Conservation (phyloP, 2,329 filamentous ascomycete genomes). For the Sclerotiophoma versabilis region DNA sequence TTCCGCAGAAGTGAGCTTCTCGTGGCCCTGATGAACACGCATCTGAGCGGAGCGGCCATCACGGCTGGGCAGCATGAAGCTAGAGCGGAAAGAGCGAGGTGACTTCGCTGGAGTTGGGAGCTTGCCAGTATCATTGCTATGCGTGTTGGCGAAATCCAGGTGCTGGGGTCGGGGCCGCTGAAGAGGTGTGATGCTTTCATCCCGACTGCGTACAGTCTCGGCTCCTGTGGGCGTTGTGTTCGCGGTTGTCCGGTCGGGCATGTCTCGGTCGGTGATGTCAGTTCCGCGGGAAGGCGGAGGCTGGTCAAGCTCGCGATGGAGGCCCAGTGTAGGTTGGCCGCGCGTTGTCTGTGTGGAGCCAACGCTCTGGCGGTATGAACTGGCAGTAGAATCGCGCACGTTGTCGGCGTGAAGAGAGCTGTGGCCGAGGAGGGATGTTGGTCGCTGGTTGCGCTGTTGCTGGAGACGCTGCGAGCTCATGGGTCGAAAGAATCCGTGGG, state of each 20-base stretch:
- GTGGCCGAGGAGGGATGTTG: constrained; percentile 48
- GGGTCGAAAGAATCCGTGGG: constrained; percentile 90
- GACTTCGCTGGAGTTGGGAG: constrained; percentile 71
- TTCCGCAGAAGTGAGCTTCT: constrained; percentile 82
- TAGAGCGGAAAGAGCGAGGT: constrained; percentile 77
- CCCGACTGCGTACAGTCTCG: constrained; percentile 68
- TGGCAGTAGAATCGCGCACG: constrained; percentile 40
- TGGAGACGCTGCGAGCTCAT: constrained; percentile 97
- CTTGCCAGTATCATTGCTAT: constrained; percentile 60
- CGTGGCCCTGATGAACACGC: constrained; percentile 66
- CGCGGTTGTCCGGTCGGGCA: constrained; percentile 72
- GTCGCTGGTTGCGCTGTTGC: constrained; percentile 76
- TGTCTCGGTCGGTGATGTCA: constrained; percentile 77
- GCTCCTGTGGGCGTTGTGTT: constrained; percentile 75
- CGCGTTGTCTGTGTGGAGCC: constrained; percentile 47
- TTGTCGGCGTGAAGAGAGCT: constrained; percentile 43
- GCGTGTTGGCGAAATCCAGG: constrained; percentile 67
- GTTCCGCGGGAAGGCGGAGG: constrained; percentile 77
- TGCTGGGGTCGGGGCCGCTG: constrained; percentile 64
- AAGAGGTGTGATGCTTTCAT: constrained; percentile 81
- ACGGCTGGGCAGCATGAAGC: constrained; percentile 71
- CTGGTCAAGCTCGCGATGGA: constrained; percentile 45
- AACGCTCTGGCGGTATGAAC: constrained; percentile 47
- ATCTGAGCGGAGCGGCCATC: constrained; percentile 57
- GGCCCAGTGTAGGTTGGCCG: constrained; percentile 36